Percentiles rank a stretch among this genome's conserved stretches.
Evolutionary conservation across 2,329 filamentous ascomycete genomes (phyloP).

Genomic region (Colletotrichum trifolii): DNA sequence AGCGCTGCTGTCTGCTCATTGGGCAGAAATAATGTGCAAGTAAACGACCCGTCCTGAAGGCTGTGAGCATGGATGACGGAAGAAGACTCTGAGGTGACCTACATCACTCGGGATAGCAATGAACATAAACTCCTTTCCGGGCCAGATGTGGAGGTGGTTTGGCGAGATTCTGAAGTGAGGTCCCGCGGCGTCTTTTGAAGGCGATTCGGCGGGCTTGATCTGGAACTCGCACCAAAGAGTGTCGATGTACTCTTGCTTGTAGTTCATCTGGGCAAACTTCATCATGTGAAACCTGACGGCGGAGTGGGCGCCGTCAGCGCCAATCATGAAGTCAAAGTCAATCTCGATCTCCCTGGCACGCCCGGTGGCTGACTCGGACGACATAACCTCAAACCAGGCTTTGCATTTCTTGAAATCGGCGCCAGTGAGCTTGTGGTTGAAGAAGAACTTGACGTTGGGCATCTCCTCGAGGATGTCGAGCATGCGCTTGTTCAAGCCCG

Average conservation of each 20-base stretch:
- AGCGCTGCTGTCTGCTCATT: constrained; percentile 75
- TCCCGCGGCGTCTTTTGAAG: constrained; percentile 51
- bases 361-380: constrained; percentile 46
- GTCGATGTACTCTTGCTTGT: constrained; percentile 94
- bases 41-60: constrained; percentile 85
- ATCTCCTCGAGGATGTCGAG: constrained; percentile 85
- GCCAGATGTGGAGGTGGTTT: constrained; percentile 98
- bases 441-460: constrained; percentile 91
- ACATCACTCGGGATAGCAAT: constrained; percentile 88
- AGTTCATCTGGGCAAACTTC: constrained; percentile 93
- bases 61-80: constrained; percentile 7
- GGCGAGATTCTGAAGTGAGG: constrained; percentile 81
- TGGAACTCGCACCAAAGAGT: constrained; percentile 97
- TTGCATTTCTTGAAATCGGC: constrained; percentile 83
- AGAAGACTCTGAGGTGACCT: constrained; percentile 39
- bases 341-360: constrained; percentile 81
- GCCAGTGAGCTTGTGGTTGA: constrained; percentile 92
- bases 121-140: constrained; percentile 94
- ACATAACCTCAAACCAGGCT: constrained; percentile 84
- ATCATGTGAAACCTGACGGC: constrained; percentile 92
- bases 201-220: constrained; percentile 67
- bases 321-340: constrained; percentile 91
- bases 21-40: constrained; percentile 92
- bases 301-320: constrained; percentile 95
- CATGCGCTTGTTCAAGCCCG: constrained; percentile 82